A percentile compares a stretch with the other conserved stretches of the same genome.
Conservation (phyloP, 805 yeast species). For the Millerozyma acaciae region DNA sequence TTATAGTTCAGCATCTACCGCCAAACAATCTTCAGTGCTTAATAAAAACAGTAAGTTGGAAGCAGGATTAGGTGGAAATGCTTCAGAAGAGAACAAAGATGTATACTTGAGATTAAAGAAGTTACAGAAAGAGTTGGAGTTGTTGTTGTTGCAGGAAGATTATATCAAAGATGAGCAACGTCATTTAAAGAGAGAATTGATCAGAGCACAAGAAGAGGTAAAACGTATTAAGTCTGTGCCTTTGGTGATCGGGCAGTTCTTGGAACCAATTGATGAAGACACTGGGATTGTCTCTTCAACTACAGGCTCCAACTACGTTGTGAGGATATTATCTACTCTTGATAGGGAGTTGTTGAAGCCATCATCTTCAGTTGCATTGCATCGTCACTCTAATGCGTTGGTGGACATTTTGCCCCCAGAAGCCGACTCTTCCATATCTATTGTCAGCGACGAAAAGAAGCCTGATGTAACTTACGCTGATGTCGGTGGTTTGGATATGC, state of each 20-base stretch:
- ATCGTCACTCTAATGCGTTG: slow-evolving; percentile 96
- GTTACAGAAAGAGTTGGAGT: slow-evolving; percentile 84
- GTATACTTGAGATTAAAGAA: slow-evolving; percentile 81
- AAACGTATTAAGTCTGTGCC: slow-evolving; percentile 97
- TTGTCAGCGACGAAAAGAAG: slow-evolving; percentile 90
- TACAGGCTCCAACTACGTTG: slow-evolving; percentile 96
- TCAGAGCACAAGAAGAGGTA: slow-evolving; percentile 97
- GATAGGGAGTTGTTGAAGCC: slow-evolving; percentile 94
- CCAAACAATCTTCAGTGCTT: slow-evolving; percentile 7
- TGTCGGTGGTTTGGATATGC: slow-evolving; percentile 99
- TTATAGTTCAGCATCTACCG: slow-evolving; percentile 13
- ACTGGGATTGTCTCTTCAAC: slow-evolving; percentile 97
- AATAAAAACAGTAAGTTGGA: slow-evolving; percentile 2
- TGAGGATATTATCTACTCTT: slow-evolving; percentile 87
- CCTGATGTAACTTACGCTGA: slow-evolving; percentile 94
- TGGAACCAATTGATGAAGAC: slow-evolving; percentile 95
- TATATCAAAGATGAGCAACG: slow-evolving; percentile 98
- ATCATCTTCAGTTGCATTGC: slow-evolving; percentile 92
- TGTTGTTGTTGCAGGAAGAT: slow-evolving; percentile 85
- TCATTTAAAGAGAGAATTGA: slow-evolving; percentile 87
- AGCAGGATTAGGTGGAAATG: slow-evolving; percentile 6
- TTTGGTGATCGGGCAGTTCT: slow-evolving; percentile 93
- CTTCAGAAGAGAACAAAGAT: slow-evolving; percentile 46
- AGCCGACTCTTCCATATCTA: slow-evolving; percentile 94
- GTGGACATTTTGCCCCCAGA: slow-evolving; percentile 98